Evolutionary conservation across 2,329 filamentous ascomycete species (phyloP).

Genomic region (Fusarium camptoceras): DNA sequence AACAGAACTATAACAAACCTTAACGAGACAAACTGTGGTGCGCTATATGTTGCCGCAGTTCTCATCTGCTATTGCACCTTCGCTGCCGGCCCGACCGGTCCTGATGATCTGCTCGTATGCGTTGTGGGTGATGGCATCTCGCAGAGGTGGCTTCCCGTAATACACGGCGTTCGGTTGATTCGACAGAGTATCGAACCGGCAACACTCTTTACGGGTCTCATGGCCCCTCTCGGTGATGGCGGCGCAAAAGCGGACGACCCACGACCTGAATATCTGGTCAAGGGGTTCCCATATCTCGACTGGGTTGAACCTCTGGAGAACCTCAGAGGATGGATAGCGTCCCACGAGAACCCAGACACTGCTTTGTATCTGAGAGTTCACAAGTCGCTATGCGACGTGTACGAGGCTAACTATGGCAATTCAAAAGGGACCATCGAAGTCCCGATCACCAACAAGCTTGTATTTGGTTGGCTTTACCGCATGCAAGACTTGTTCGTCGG

Average conservation of each 20-base stretch:
- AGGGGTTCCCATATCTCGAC: slow-evolving; percentile 39
- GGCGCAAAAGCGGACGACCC: slow-evolving; percentile 28
- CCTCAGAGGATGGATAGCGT: slow-evolving; percentile 40
- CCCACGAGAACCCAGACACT: slow-evolving; percentile 42
- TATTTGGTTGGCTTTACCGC: slow-evolving; percentile 48
- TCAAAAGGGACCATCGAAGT: slow-evolving; percentile 32
- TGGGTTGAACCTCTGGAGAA: slow-evolving; percentile 41
- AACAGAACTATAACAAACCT: slow-evolving; percentile 41
- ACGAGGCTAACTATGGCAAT: slow-evolving; percentile 45
- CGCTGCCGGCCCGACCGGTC: slow-evolving; percentile 47
- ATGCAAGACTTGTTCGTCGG: slow-evolving; percentile 45
- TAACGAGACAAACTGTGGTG: slow-evolving; percentile 47
- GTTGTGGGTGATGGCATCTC: slow-evolving; percentile 37
- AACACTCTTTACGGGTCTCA: slow-evolving; percentile 46
- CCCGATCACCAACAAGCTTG: slow-evolving; percentile 30
- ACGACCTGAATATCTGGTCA: slow-evolving; percentile 39
- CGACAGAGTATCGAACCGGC: slow-evolving; percentile 44
- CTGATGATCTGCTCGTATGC: slow-evolving; percentile 48
- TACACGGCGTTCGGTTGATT: slow-evolving; percentile 45
- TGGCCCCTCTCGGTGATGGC: slow-evolving; percentile 39
- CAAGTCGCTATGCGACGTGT: slow-evolving; percentile 41
- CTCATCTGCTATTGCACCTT: slow-evolving; percentile 49
- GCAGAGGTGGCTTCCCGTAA: slow-evolving; percentile 45
- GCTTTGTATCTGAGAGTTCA: slow-evolving; percentile 43
- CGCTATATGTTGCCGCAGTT: slow-evolving; percentile 46